Conservation (phyloP, 768 basidiomycete species). For the Tulasnella sp. region DNA sequence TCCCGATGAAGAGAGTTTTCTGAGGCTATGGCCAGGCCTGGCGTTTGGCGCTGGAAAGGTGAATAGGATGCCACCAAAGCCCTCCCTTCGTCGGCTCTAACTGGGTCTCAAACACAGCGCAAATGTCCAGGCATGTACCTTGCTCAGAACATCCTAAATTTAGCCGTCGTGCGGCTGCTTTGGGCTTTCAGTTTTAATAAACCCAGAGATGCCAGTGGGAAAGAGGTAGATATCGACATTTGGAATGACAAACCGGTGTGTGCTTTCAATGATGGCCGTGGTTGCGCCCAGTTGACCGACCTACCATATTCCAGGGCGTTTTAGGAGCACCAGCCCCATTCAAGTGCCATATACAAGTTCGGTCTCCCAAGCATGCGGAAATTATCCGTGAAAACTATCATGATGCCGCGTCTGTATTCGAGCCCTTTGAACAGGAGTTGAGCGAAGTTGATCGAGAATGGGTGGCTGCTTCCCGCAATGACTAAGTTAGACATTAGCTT, state of each 20-base stretch:
- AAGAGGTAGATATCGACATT: background rate
- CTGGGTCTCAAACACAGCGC: background rate
- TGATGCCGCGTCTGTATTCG: background rate
- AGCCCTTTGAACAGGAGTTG: conserved; percentile 14
- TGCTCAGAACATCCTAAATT: background rate
- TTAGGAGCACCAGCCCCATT: background rate
- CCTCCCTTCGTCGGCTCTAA: background rate
- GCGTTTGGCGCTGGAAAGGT: background rate
- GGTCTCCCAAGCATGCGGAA: conserved; percentile 1
- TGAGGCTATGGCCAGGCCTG: background rate
- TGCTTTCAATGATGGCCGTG: background rate
- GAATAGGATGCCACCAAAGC: background rate
- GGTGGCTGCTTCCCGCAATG: background rate
- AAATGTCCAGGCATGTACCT: conserved; percentile 18
- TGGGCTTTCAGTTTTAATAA: conserved; percentile 16
- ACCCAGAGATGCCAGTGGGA: background rate
- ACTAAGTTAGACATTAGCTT: background rate
- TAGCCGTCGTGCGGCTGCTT: background rate
- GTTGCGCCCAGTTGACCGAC: background rate
- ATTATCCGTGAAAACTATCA: background rate
- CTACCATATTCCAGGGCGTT: background rate
- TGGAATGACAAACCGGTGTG: conserved; percentile 7
- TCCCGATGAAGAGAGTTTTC: background rate
- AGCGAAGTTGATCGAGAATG: conserved; percentile 1
- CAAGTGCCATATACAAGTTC: background rate